Evolutionary conservation across 2,329 filamentous ascomycete genomes (phyloP), one percentile per base, ranked within the genome.

Genomic region (Falciphora oryzae): DNA sequence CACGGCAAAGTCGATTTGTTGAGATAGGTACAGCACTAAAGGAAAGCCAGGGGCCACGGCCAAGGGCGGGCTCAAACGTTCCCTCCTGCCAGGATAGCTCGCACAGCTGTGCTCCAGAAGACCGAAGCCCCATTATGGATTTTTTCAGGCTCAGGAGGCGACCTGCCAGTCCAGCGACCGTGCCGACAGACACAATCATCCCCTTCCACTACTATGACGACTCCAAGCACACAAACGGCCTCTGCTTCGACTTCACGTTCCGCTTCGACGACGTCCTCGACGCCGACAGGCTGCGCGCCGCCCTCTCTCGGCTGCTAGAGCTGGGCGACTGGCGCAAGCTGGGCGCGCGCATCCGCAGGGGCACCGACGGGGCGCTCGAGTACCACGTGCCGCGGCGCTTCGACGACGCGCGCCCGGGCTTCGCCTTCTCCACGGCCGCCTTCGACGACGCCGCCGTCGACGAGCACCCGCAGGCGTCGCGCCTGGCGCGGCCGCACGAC

Each of bases 191-290:
- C 63, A 65, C 74, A 7, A 67, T 77, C 14, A 72, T 73, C 8
- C 74, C 75, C 1, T 65, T 75, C 16, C 72, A 74, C 66, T 69
- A 70, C 57, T 70, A 75, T 13, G 76, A 78, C 65, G 72, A 66
- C 28, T 50, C 64, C 14, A 28, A 32, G 4, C 63, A 62, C 0
- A 66, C 70, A 35, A 69, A 70, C 1, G 64, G 66, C 13, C 71
- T 75, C 57, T 63, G 74, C 4, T 35, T 78, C 1, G 69, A 68
- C 28, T 75, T 71, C 71, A 74, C 75, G 0, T 71, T 81, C 35
- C 71, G 73, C 4, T 83, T 82, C 67, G 76, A 83, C 65, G 77
- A 80, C 65, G 78, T 81, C 1, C 74, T 83, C 4, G 79, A 83
- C 64, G 67, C 74, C 0, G 68, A 76, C 0, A 78, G 72, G 59